A percentile compares a stretch with the other conserved stretches of the same genome.
Evolutionary conservation across 1,284 basidiomycete species (phyloP).

Genomic region (Ganoderma lingzhi): DNA sequence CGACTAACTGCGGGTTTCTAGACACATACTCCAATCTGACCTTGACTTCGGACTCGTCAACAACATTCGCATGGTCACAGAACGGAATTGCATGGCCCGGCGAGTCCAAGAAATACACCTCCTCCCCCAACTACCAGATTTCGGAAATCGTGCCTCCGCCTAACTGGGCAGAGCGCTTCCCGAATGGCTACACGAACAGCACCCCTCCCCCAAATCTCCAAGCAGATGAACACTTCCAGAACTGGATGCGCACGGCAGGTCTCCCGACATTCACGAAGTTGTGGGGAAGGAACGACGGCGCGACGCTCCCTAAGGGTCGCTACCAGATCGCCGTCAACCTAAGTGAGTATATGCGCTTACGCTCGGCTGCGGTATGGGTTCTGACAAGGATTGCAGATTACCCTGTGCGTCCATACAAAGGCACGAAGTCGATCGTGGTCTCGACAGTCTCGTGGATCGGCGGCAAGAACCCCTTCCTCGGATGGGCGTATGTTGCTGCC

Average conservation of each 20-base stretch:
- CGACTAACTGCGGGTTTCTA: constrained; percentile 40
- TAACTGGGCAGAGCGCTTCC: constrained; percentile 84
- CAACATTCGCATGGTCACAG: constrained; percentile 81
- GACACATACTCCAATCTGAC: constrained; percentile 83
- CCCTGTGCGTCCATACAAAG: constrained; percentile 91
- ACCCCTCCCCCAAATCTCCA: constrained; percentile 82
- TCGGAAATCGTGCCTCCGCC: constrained; percentile 89
- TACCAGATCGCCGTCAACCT: constrained; percentile 85
- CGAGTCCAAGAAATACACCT: constrained; percentile 89
- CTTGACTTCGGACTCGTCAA: constrained; percentile 58
- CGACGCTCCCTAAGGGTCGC: constrained; percentile 74
- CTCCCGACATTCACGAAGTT: constrained; percentile 97
- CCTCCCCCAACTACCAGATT: constrained; percentile 62
- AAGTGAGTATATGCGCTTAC: constrained; percentile 64
- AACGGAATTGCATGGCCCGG: constrained; percentile 94
- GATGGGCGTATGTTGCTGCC: constrained; percentile 95
- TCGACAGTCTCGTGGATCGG: constrained; percentile 99
- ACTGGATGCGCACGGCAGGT: constrained; percentile 99
- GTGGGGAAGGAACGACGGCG: constrained; percentile 90
- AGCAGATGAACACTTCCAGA: constrained; percentile 94
- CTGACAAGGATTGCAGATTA: constrained; percentile 69
- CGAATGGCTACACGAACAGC: constrained; percentile 75
- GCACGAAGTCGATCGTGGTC: constrained; percentile 97
- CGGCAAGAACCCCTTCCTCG: constrained; percentile 97
- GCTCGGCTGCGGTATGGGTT: constrained; percentile 1